Evolutionary conservation across 345 rosid species (phyloP), one percentile per base, ranked within the genome.

Genomic region (Dimocarpus longan): DNA sequence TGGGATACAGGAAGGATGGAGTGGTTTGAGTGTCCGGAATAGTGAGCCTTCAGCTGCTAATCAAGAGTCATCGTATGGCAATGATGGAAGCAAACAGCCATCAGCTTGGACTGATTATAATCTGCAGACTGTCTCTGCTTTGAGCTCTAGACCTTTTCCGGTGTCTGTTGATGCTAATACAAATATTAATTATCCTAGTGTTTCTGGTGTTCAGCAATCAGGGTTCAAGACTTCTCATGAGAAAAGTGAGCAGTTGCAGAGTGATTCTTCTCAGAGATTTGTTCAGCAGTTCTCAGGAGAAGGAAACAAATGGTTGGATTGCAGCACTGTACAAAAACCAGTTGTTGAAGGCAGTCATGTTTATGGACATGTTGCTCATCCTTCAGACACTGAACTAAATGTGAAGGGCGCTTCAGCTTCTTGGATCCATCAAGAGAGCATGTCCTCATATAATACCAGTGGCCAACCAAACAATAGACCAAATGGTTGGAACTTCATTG

Each of bases 1-100:
- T 21, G 89, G 87, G 65, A n/a, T 57, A 67, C 90, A 89, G 68
- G 97, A 90, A 79, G 92, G 89, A 81, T 87, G 91, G 93, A 81
- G 83, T 86, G 86, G 90, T 71, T 71, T 82, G 77, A 73, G 79
- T 67, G 44, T 78, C 74, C 88, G 24, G 59, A 75, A 71, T 77
- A 66, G 64, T 22, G 88, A 87, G 73, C 79, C 80, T 67, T 48
- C 84, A 46, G 76, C 69, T 48, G 67, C 75, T 54, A 80, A 75
- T 82, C 89, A 81, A 65, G 82, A 69, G 64, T 40, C 74, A 54
- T 69, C 82, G 18, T 73, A 59, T 37, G 74, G 79, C 42, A 81
- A 52, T 76, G 86, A 82, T 32, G 83, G 78, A 73, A 75, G 66
- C 76, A 88, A 84, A 74, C 85, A 79, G 66, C 88, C 79, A 59